Percentiles rank a stretch among this genome's conserved stretches.
Evolutionary conservation across 2,329 filamentous ascomycete genomes (phyloP).

Genomic region (Gaeumannomyces tritici): DNA sequence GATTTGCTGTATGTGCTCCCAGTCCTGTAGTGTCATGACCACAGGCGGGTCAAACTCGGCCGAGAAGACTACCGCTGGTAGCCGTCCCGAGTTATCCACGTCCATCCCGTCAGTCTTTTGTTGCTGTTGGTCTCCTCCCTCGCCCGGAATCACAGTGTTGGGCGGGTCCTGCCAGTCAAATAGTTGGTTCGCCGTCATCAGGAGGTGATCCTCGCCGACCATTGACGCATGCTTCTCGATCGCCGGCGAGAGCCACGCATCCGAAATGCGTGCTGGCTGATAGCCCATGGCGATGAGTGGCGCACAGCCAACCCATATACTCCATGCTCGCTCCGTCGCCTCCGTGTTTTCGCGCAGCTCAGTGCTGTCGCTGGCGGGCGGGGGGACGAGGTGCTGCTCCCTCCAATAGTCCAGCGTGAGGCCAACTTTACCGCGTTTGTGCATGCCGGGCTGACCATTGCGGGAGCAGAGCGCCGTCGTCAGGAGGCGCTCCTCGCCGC

Average conservation of each 20-base stretch:
- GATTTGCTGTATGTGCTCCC: slow-evolving; percentile 50
- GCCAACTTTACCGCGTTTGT: slow-evolving; percentile 56
- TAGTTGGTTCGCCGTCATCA: slow-evolving; percentile 20
- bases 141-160: slow-evolving; percentile 41
- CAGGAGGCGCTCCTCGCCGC: slow-evolving; percentile 38
- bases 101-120: slow-evolving; percentile 10
- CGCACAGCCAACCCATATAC: slow-evolving; percentile 57
- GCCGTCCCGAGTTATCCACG: slow-evolving; percentile 28
- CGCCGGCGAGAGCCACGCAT: slow-evolving; percentile 61
- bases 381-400: slow-evolving; percentile 39
- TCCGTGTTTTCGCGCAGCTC: slow-evolving; percentile 26
- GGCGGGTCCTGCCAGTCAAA: slow-evolving; percentile 68
- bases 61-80: slow-evolving; percentile 65
- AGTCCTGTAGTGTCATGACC: slow-evolving; percentile 55
- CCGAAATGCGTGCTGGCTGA: slow-evolving; percentile 59
- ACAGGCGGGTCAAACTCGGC: slow-evolving; percentile 68
- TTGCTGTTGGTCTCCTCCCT: slow-evolving; percentile 43
- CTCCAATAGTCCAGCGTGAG: slow-evolving; percentile 73
- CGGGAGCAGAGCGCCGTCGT: slow-evolving; percentile 57
- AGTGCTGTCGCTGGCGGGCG: slow-evolving; percentile 5
- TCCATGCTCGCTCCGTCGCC: slow-evolving; percentile 47
- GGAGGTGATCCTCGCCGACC: slow-evolving; percentile 28
- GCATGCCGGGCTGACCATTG: slow-evolving; percentile 63
- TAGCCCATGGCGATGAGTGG: slow-evolving; percentile 31
- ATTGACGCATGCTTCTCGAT: slow-evolving; percentile 48